A percentile compares a stretch with the other conserved stretches of the same genome.
These are phyloP conservation scores for Solanum ossicruentum DNA, from an alignment of 257 asterid genomes.

Conservation along the genomic window DNA sequence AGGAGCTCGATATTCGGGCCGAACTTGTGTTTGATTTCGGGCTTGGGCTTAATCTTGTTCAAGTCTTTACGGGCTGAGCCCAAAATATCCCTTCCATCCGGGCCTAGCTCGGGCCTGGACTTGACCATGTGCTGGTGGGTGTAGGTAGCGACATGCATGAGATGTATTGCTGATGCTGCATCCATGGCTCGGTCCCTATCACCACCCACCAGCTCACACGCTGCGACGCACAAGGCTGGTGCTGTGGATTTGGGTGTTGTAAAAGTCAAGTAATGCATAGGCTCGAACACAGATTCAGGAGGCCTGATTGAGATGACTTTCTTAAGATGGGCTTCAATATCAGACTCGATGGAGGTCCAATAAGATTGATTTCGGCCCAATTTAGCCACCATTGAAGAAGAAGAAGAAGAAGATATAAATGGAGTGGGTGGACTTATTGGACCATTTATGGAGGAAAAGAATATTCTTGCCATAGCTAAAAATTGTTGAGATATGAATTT, in stretches of 20 bases:
- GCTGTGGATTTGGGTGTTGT: slow-evolving; percentile 52
- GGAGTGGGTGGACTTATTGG: not conserved
- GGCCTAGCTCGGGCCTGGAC: not conserved
- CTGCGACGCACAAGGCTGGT: slow-evolving; percentile 59
- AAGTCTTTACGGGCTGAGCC: not conserved
- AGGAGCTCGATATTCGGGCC: slow-evolving; percentile 55
- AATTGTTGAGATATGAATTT: not conserved
- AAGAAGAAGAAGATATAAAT: not conserved
- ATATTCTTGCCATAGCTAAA: slow-evolving; percentile 5
- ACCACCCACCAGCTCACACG: slow-evolving; percentile 65
- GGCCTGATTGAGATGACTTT: slow-evolving; percentile 31
- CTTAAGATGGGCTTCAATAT: slow-evolving; percentile 34
- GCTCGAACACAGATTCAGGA: slow-evolving; percentile 55
- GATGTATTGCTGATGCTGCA: slow-evolving; percentile 59
- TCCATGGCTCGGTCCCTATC: slow-evolving; percentile 37
- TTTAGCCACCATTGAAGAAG: not conserved
- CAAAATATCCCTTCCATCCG: rapidly evolving
- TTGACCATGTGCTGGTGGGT: slow-evolving; percentile 40
- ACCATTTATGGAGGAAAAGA: slow-evolving; percentile 13
- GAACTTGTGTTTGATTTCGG: slow-evolving; percentile 14
- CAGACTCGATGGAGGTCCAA: slow-evolving; percentile 42
- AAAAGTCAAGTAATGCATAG: slow-evolving; percentile 59
- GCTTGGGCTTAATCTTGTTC: not conserved
- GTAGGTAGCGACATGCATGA: slow-evolving; percentile 46
- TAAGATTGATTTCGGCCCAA: slow-evolving; percentile 21